Evolutionary conservation across 208 protist species (phyloP), one percentile per base, ranked within the genome.

Genomic region (Leishmania mexicana): DNA sequence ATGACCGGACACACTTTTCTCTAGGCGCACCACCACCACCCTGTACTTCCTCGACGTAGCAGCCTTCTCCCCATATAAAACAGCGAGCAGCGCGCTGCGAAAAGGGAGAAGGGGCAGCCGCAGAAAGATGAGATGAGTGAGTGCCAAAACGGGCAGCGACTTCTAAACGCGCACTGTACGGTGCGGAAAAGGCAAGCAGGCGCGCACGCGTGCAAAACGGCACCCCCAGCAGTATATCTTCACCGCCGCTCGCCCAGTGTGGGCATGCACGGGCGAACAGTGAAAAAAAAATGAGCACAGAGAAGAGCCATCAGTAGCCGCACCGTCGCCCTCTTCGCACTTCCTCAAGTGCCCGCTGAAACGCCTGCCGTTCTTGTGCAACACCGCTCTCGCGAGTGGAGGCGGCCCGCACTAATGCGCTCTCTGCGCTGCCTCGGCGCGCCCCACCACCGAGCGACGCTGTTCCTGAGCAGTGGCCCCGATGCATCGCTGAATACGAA

Each of bases 321-420:
- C 51, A 64, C 38, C 75, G 78, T 3, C 78, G 75, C 1, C 83
- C 80, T 17, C 70, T 15, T 15, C 84, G 81, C 24, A 81, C 24
- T 13, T 86, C 71, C 15, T 90, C 75, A 0, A 90, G 72, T 24
- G 89, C 84, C 57, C 73, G 76, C 6, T 82, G 57, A 11, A 90
- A 76, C 54, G 74, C 24, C 38, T 83, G 77, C 19, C 85, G 81
- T 24, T 86, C 80, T 49, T 47, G 51, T 45, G 53, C 19, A 45
- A 19, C 21, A 1, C 53, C 6, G 40, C 35, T 65, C 21, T 47
- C 57, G 53, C 2, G 38, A 49, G 24, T 47, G 76, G 1, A 58
- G 38, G 47, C 42, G 28, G 13, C n/a, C 21, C 19, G 38, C 21
- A 31, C 35, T 53, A 28, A 62, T 1, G 3, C 10, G 35, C 5